Evolutionary conservation across 1,139 yeast genomes (phyloP), one percentile per base, ranked within the genome.

Genomic region (Zhuliangozyma blackwelliae): DNA sequence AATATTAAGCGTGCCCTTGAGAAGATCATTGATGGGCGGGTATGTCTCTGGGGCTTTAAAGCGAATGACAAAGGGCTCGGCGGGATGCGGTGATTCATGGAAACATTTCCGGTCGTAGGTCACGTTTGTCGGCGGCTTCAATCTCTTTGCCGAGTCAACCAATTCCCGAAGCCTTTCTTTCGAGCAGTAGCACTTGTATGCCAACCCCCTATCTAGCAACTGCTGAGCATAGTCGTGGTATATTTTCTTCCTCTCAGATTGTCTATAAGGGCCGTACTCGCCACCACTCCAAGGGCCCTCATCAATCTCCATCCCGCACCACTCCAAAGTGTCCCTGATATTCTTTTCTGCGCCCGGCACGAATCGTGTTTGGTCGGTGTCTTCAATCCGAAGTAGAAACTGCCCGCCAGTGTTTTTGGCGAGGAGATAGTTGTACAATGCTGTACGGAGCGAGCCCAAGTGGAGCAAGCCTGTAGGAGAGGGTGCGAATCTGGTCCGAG

Each of bases 401-500:
- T 77, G 75, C 0, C 98, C 98, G 0, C 79, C 77, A 0, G 96
- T 87, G 40, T 76, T 74, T 48, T 70, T 78, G 1, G 98, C 97
- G 21, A 87, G 63, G 25, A 92, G 59, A 52, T 82, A 92, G 57
- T 92, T 94, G 62, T 88, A 94, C 23, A 92, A 59, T 0, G 98
- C 97, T 0, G 99, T 92, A 54, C 99, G 65, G 34, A 94, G 59
- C 0, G 97, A 89, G 0, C 99, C 99, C 40, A 94, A 59, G 56
- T 92, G 99, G 28, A 94, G 68, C 45, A 76, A 77, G 0, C 99
- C 99, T 0, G 99, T 92, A 1, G 99, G 99, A 2, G 97, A 90
- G 1, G 99, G 98, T 0, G 99, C 99, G 62, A 92, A 92, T 47
- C 99, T 65, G 2, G 97, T 88, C 45, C 96, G 62, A 0, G 82